Conservation (phyloP, 768 basidiomycete genomes). For the Agrocybe chaxingu region DNA sequence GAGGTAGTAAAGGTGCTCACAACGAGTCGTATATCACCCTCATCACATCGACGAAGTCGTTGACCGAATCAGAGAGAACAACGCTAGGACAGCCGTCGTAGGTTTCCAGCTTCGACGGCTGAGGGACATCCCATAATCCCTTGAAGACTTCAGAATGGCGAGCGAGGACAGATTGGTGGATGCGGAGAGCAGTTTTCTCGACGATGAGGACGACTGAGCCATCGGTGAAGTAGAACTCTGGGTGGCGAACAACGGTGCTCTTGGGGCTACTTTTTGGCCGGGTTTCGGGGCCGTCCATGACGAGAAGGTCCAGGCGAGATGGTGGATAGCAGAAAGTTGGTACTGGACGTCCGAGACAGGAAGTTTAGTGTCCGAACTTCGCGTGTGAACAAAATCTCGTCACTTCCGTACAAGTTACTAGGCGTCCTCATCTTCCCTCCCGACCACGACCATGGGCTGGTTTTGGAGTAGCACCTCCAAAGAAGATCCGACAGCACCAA, state of each 20-base stretch:
- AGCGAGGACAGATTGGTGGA: too few species aligned
- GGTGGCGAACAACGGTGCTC: slow-evolving; percentile 13
- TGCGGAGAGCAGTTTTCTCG: slow-evolving; percentile 14
- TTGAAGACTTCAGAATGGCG: slow-evolving; percentile 37
- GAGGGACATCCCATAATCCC: slow-evolving; percentile 35
- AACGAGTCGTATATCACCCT: slow-evolving; percentile 36
- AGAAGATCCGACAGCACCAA: slow-evolving; percentile 39
- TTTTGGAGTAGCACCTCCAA: slow-evolving; percentile 28
- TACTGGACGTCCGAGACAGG: too few species aligned
- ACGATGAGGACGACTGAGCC: slow-evolving; percentile 36
- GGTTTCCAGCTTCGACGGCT: slow-evolving; percentile 26
- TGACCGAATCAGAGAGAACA: slow-evolving; percentile 26
- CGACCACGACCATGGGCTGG: slow-evolving; percentile 35
- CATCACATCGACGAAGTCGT: slow-evolving; percentile 34
- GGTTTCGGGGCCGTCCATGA: too few species aligned
- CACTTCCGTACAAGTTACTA: not conserved
- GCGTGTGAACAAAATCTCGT: not conserved
- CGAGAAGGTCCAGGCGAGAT: too few species aligned
- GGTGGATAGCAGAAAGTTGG: too few species aligned
- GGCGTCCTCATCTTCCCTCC: not conserved
- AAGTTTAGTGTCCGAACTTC: too few species aligned
- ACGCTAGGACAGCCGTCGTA: slow-evolving; percentile 37
- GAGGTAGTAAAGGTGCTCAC: slow-evolving; percentile 20
- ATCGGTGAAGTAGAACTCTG: slow-evolving; percentile 37
- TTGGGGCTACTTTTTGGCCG: too few species aligned